Evolutionary conservation across 441 rosid species (phyloP).

Genomic region (Erodium chrysanthum): DNA sequence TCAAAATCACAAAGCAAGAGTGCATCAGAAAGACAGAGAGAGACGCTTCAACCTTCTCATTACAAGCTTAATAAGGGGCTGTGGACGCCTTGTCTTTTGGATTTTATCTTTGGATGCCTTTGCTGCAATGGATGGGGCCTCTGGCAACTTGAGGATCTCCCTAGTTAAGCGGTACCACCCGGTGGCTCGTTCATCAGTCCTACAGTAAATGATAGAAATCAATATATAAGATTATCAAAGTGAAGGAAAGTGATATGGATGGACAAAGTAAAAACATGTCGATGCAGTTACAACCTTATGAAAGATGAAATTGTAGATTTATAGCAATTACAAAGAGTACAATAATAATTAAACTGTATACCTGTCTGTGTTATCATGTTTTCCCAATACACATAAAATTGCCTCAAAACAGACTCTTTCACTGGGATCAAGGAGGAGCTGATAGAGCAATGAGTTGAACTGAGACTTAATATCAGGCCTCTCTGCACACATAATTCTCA

Average conservation of each 20-base stretch:
- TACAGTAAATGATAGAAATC: slow-evolving; percentile 25
- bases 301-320: slow-evolving; percentile 9
- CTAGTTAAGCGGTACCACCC: slow-evolving; percentile 99
- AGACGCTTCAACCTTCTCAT: slow-evolving; percentile 74
- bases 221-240: slow-evolving; percentile 1
- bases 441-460: slow-evolving; percentile 88
- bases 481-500: slow-evolving; percentile 39
- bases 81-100: slow-evolving; percentile 91
- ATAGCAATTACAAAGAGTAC: slow-evolving; percentile 10
- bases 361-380: slow-evolving; percentile 72
- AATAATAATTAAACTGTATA: slow-evolving; percentile 20
- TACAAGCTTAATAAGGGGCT: slow-evolving; percentile 90
- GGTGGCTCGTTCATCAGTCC: slow-evolving; percentile 93
- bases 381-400: slow-evolving; percentile 80
- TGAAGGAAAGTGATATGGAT: slow-evolving; percentile 8
- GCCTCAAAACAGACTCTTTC: slow-evolving; percentile 99
- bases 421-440: slow-evolving; percentile 94
- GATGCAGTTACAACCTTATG: slow-evolving; percentile 8
- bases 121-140: slow-evolving; percentile 62
- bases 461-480: slow-evolving; percentile 87
- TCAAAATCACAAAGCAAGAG: slow-evolving; percentile 14
- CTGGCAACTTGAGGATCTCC: slow-evolving; percentile 94
- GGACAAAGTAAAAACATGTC: slow-evolving; percentile 10
- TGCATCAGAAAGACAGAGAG: slow-evolving; percentile 10
- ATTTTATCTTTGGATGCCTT: slow-evolving; percentile 68